phyloP scores from a whole-genome alignment of 495 filamentous ascomycete genomes.

The Copromyces sp. region DNA sequence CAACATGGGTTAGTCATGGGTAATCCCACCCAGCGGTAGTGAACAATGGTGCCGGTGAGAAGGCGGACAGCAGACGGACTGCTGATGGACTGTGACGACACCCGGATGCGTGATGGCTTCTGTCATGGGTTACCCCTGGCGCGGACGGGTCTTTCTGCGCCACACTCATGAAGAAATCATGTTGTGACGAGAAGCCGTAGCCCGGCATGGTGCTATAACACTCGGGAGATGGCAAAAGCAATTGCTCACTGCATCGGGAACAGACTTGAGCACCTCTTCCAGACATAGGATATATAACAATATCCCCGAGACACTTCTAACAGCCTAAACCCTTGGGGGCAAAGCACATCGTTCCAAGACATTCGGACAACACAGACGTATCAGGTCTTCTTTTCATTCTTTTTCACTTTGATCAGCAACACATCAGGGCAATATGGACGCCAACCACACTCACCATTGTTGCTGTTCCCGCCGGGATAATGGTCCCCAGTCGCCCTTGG shows the following conservation, averaged over 20 bases:
- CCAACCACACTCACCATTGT: background rate
- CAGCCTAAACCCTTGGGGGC: background rate
- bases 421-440: background rate
- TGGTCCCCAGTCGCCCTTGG: background rate
- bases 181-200: background rate
- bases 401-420: background rate
- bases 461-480: background rate
- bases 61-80: background rate
- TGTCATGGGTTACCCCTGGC: background rate
- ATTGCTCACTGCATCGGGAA: background rate
- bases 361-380: background rate
- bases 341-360: background rate
- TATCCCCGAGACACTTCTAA: background rate
- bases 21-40: background rate
- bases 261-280: background rate
- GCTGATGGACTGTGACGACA: background rate
- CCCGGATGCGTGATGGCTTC: background rate
- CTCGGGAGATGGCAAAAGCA: background rate
- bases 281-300: background rate
- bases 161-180: background rate
- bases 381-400: background rate
- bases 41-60: background rate
- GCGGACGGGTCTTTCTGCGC: background rate
- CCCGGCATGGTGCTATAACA: background rate
- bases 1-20: background rate